Evolutionary conservation across 805 yeast genomes (phyloP), one percentile per base, ranked within the genome.

Genomic region (Spathaspora girioi): DNA sequence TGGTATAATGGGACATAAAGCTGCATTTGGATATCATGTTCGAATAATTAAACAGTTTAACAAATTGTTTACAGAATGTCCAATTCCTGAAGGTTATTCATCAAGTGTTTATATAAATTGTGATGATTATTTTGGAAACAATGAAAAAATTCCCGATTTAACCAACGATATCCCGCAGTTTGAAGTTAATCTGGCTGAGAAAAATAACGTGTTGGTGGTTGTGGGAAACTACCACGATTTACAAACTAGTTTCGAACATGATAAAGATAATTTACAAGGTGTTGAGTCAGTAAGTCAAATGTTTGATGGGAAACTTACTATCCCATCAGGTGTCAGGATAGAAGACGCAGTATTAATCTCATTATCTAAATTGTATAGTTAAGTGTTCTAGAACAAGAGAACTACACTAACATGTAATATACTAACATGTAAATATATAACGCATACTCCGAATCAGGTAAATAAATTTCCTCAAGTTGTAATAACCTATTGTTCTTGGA

Each of bases 341-440:
- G 96, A 89, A 60, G 97, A 90, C 65, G 86, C 84, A 3, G 76
- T 83, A 1, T 61, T 85, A 67, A 81, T 87, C 9, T 78, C 84
- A 0, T 65, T 86, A 45, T 65, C 89, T 3, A 64, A 56, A 27
- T 15, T 47, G 35, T 35, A 35, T 35, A 35, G 14, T 15, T 42
- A 31, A 19, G n/a, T 18, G 42, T 32, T 23, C 35, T 29, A 45
- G 26, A 26, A 38, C 26, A 6, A n/a, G n/a, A n/a, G n/a, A n/a
- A n/a, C n/a, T 29, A 12, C 11, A 5, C 32, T 35, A 35, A 43
- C 27, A 3, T 20, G 45, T 46, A 45, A 26, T 12, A 45, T 15
- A 32, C 2, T 3, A 43, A 43, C 27, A 9, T 8, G 35, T 15
- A 26, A 43, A 26, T 14, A 38, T 40, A 40, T 23, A 14, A 12